Conservation (phyloP, 768 basidiomycete species). For the Trametes meyenii region DNA sequence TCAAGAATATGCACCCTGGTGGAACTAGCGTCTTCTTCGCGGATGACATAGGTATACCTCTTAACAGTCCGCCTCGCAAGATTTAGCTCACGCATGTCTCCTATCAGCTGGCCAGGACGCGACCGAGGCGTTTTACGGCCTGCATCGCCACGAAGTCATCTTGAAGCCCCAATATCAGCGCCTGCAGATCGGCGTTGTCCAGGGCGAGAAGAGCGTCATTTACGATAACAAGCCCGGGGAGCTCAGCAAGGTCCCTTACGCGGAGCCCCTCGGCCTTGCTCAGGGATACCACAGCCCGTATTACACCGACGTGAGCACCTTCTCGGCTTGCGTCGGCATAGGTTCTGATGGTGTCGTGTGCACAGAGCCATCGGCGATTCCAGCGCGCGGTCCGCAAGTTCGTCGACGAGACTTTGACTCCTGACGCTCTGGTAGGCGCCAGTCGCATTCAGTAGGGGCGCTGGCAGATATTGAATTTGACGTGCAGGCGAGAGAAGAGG, state of each 20-base stretch:
- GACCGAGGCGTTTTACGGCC: constrained; percentile 85
- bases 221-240: constrained; percentile 53
- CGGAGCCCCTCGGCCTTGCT: constrained; percentile 83
- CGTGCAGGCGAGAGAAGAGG: constrained; percentile 69
- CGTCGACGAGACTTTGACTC: constrained; percentile 65
- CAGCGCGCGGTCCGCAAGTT: constrained; percentile 65
- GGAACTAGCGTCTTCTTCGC: constrained; percentile 80
- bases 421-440: constrained; percentile 38
- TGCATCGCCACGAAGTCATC: constrained; percentile 87
- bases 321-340: not conserved
- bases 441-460: not conserved
- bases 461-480: not conserved
- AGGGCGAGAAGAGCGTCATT: constrained; percentile 62
- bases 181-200: constrained; percentile 73
- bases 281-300: constrained; percentile 75
- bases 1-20: constrained; percentile 82
- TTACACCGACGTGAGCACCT: constrained; percentile 62
- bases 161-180: constrained; percentile 72
- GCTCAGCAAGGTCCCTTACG: constrained; percentile 80
- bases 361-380: constrained; percentile 62
- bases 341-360: not conserved
- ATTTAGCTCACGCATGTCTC: not conserved
- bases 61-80: not conserved
- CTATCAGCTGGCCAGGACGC: constrained; percentile 78
- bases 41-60: constrained; percentile 61